A percentile compares a stretch with the other conserved stretches of the same genome.
phyloP scores from a whole-genome alignment of 169 alveolate genomes.

The Babesia divergens region DNA sequence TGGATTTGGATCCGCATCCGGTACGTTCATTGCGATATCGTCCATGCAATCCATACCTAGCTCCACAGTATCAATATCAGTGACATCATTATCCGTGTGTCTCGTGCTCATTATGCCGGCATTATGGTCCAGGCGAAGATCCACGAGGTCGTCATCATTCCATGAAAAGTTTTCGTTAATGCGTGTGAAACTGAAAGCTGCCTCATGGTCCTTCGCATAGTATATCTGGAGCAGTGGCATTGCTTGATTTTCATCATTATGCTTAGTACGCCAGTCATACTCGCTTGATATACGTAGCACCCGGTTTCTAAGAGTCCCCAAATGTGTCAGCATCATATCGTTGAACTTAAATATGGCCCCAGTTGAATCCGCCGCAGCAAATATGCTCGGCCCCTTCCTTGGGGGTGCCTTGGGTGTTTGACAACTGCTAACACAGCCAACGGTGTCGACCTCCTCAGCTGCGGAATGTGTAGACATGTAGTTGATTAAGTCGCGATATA shows the following conservation, averaged over 20 bases:
- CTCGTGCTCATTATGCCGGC: neutral
- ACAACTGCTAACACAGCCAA: neutral
- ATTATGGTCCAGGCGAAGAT: neutral
- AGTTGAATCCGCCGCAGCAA: slow-evolving; percentile 24
- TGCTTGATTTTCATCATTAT: neutral
- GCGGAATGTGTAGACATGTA: neutral
- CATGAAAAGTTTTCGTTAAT: slow-evolving; percentile 17
- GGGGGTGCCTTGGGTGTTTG: neutral
- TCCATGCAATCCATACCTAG: slow-evolving; percentile 16
- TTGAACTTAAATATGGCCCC: slow-evolving; percentile 16
- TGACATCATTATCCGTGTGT: neutral
- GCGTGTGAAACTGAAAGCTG: neutral
- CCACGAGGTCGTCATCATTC: slow-evolving; percentile 7
- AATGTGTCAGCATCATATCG: slow-evolving; percentile 7
- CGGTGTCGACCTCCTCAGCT: neutral
- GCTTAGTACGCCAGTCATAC: slow-evolving; percentile 11
- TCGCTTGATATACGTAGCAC: neutral
- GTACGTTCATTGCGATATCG: neutral
- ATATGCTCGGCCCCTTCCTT: neutral
- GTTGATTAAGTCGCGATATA: neutral
- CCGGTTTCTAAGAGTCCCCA: slow-evolving; percentile 10
- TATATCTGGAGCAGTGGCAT: slow-evolving; percentile 22
- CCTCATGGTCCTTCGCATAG: slow-evolving; percentile 15
- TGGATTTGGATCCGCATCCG: neutral
- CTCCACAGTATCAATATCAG: neutral